These are phyloP conservation scores for Talaromyces proteolyticus DNA, from an alignment of 495 filamentous ascomycete species.

Conservation along the genomic window DNA sequence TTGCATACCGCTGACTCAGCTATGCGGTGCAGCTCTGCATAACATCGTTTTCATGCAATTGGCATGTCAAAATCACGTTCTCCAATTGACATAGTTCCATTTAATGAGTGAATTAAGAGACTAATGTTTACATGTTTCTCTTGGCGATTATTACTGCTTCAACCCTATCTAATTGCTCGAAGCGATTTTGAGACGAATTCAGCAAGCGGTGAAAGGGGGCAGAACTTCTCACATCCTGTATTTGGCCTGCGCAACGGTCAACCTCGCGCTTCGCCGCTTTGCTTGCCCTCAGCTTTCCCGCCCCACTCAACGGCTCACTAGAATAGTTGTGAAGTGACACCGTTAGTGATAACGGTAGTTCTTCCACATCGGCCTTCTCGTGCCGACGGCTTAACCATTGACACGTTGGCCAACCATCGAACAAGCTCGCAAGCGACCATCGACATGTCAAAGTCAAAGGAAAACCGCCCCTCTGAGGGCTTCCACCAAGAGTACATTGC, in stretches of 20 bases:
- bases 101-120: no score
- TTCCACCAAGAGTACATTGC: slow-evolving; percentile 96
- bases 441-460: slow-evolving; percentile 34
- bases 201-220: no score
- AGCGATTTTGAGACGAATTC: no score
- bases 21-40: not conserved
- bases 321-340: not conserved
- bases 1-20: slow-evolving; percentile 21
- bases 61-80: no score
- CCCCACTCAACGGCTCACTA: not conserved
- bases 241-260: not conserved
- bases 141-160: no score
- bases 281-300: not conserved
- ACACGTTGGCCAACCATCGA: not conserved
- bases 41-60: not conserved
- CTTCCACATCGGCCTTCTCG: no score
- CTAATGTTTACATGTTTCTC: no score
- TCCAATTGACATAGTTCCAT: no score
- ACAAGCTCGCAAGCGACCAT: not conserved
- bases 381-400: no score
- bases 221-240: no score
- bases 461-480: slow-evolving; percentile 47
- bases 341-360: no score
- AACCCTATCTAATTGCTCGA: no score
- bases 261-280: not conserved